phyloP scores from a whole-genome alignment of 164 flowering plant species.

The Magnolia sinica region DNA sequence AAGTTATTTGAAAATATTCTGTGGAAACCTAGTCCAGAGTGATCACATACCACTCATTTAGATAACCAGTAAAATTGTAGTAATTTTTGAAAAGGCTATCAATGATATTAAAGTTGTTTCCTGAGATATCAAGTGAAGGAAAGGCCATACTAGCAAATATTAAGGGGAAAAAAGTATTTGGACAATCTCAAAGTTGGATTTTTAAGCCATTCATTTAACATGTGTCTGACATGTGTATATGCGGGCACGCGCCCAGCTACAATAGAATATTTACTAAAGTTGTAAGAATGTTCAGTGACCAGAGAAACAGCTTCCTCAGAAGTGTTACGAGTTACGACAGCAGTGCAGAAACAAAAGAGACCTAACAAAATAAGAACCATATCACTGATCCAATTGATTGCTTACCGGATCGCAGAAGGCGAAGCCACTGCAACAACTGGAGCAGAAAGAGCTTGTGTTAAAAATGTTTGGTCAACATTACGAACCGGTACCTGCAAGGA shows the following conservation, averaged over 20 bases:
- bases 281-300: neutral
- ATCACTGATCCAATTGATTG: neutral
- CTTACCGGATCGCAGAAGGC: conserved; percentile 81
- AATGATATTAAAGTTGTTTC: too few species aligned
- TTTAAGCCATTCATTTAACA: too few species aligned
- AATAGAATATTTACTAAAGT: neutral
- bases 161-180: too few species aligned
- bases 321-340: neutral
- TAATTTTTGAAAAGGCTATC: too few species aligned
- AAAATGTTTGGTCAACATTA: conserved; percentile 50
- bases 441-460: conserved; percentile 58
- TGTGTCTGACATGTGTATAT: neutral
- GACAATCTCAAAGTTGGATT: too few species aligned
- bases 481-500: conserved; percentile 62
- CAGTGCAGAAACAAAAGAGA: neutral
- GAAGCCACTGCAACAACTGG: conserved; percentile 93
- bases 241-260: neutral
- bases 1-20: too few species aligned
- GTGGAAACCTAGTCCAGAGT: too few species aligned
- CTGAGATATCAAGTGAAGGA: too few species aligned
- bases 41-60: too few species aligned
- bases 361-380: neutral
- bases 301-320: neutral
- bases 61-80: too few species aligned
- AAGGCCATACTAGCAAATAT: too few species aligned